Evolutionary conservation across 352 stramenopile species (phyloP), one percentile per base, ranked within the genome.

Genomic region (Phytophthora vignae): DNA sequence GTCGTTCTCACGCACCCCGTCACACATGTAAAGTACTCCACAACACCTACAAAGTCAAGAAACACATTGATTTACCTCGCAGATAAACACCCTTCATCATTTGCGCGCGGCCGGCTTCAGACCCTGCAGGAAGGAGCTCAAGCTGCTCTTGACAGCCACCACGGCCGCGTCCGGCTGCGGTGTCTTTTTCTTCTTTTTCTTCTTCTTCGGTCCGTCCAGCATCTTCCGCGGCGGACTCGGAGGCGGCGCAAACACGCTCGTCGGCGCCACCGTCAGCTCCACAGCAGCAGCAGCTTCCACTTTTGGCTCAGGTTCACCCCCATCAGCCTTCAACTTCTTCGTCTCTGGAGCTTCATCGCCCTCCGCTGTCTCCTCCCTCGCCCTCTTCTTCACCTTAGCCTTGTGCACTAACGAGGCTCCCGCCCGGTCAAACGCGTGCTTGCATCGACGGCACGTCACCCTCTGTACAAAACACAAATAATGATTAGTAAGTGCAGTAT

Each of bases 131-230:
- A 94, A 92, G 2, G 87, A 88, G 61, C 70, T 90, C 19, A 94
- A 60, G 21, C 67, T 90, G 70, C 77, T 93, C 68, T 94, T 92
- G 19, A 91, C 87, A 54, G 84, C 81, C 0, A 70, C 57, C 2
- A 77, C 68, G 3, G 83, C 82, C 9, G 80, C 69, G 46, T 89
- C 68, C 0, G 71, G 55, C 7, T 65, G 65, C 3, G 29, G 2
- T 27, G 87, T 84, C 38, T 91, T 91, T 62, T 88, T 84, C 38
- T 91, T 91, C 64, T 94, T 94, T 63, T 93, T 93, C 67, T 89
- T 88, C 52, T 81, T 78, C 60, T 88, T 91, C 2, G 81, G 79
- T 27, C 78, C 81, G 42, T 96, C 89, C 5, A 96, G 68, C 31
- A 96, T 70, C 64, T 90, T 92, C 17, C 85, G 67, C 27, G 87